Base-by-base conservation (phyloP, 2,329 filamentous ascomycete species). In the Hansfordia pulvinata region DNA sequence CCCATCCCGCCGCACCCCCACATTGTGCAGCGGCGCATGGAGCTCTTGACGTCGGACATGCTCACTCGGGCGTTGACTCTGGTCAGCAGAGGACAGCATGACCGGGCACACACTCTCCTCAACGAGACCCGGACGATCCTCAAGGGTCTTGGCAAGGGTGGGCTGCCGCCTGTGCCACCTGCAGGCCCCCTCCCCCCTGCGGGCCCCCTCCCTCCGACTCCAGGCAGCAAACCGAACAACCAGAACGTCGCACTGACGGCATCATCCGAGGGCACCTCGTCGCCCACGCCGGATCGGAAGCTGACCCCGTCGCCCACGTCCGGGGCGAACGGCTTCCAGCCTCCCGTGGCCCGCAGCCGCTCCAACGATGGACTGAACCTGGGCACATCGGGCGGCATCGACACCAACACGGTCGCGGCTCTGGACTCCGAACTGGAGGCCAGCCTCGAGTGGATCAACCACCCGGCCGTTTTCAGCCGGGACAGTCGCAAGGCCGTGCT, bases 31-130 rank as follows among this genome's bases (percentile, higher is more conserved):
- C 73, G 90, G 20, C 79, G 90, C 23, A 98, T 98, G 90, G 90
- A 98, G 53, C 64, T 98, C 17, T 68, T 98, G 28, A 96, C 90
- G 3, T 96, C 88, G 2, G 90, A 98, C 49, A 98, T 98, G 90
- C 69, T 98, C 35, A 93, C 84, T 6, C 69, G 90, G 31, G 86
- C 90, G 10, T 60, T 98, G 33, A 93, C 85, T 0, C 68, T 98
- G 12, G 86, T 96, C 12, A 83, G 83, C 33, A 74, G 85, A 19
- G 84, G 83, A 18, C 88, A 96, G 53, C 83, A 94, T 47, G 90
- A 98, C 44, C 79, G 86, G 19, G 90, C 86, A 1, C 81, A 93
- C 40, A 92, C 93, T 30, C 70, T 98, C 4, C 65, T 98, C 19
- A 82, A 79, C 36, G 90, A 98, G 58, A 98, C 90, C 4, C 71